Conservation (phyloP, 768 basidiomycete genomes). For the Mycena latifolia region DNA sequence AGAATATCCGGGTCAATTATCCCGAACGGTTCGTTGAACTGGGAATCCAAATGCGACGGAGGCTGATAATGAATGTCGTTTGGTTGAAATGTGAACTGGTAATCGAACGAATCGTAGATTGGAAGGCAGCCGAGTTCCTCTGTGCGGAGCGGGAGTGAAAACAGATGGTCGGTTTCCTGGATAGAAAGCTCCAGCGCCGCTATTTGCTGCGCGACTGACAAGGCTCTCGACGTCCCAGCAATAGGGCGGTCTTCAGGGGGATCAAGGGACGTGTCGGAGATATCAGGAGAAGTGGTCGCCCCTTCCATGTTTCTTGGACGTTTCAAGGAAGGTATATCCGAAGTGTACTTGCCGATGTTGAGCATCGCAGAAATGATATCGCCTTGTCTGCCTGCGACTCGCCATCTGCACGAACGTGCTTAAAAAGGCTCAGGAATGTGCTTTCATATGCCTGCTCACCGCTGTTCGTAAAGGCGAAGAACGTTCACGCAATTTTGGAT, state of each 20-base stretch:
- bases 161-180: constrained; percentile 20
- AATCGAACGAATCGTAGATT: constrained; percentile 2
- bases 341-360: no score
- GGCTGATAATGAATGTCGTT: not conserved
- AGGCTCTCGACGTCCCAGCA: no score
- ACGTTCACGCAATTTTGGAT: constrained; percentile 51
- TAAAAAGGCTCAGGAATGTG: not conserved
- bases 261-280: no score
- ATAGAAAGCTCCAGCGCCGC: no score
- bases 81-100: constrained; percentile 1
- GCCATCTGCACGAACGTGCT: no score
- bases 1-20: not conserved
- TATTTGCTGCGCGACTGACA: no score
- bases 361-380: no score
- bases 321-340: constrained; percentile 6
- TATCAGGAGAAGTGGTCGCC: no score
- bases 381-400: no score
- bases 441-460: not conserved
- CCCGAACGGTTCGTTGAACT: not conserved
- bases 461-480: not conserved
- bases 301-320: not conserved
- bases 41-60: not conserved
- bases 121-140: constrained; percentile 26
- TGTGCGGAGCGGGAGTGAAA: constrained; percentile 20
- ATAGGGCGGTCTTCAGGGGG: not conserved